These are phyloP conservation scores for Patellifolia procumbens DNA, from an alignment of 179 eudicot genomes.

Conservation along the genomic window DNA sequence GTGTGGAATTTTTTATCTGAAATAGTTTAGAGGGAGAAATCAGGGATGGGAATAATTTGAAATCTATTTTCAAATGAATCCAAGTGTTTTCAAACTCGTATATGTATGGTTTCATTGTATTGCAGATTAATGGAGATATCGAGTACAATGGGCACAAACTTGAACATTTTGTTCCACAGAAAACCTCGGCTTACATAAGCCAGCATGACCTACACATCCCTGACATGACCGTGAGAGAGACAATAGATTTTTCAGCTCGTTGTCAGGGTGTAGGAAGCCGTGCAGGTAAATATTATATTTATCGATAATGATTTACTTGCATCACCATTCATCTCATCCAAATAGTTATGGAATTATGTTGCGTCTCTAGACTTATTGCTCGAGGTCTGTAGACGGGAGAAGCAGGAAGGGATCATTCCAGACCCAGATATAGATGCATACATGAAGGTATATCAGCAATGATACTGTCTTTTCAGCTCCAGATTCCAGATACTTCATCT, in stretches of 20 bases:
- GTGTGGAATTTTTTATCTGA: background rate
- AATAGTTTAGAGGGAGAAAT: no score
- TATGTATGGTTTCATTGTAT: background rate
- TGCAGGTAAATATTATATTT: conserved; percentile 43
- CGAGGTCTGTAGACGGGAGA: conserved; percentile 80
- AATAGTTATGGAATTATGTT: conserved; percentile 13
- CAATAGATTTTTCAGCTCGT: conserved; percentile 71
- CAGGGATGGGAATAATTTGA: background rate
- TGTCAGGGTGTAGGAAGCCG: conserved; percentile 81
- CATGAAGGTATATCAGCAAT: conserved; percentile 66
- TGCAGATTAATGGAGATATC: conserved; percentile 67
- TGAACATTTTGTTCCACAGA: conserved; percentile 72
- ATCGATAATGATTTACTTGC: background rate
- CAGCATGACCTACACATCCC: conserved; percentile 77
- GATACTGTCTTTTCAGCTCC: conserved; percentile 11
- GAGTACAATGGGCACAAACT: conserved; percentile 73
- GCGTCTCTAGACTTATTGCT: conserved; percentile 54
- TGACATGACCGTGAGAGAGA: conserved; percentile 79
- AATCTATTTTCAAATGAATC: background rate
- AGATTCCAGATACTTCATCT: conserved; percentile 2
- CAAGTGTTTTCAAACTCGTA: background rate
- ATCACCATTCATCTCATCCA: background rate
- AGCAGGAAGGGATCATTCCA: conserved; percentile 72
- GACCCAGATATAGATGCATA: conserved; percentile 86
- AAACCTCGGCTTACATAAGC: conserved; percentile 74